Evolutionary conservation across 2,329 filamentous ascomycete species (phyloP), one percentile per base, ranked within the genome.

Genomic region (Zalaria obscura): DNA sequence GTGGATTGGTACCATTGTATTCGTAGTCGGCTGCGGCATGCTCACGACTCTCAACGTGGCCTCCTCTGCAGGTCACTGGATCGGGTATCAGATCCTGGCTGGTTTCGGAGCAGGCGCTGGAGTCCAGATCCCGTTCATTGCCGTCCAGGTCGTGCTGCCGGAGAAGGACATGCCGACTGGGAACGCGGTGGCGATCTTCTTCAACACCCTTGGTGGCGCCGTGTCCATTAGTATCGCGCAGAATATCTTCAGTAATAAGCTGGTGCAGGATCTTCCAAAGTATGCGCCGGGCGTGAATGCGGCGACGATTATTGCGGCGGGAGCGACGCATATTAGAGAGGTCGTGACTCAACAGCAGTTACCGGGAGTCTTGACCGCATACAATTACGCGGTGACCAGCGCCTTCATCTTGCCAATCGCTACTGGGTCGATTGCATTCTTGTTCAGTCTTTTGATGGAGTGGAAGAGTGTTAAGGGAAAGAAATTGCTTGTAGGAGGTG

Each of bases 391-490:
- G 0, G 57, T 85, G 32, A 68, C 68, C 1, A 59, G 68, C 43
- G 70, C 70, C 0, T 84, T 81, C 53, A 70, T 74, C 45, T 71
- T 83, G 6, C 70, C 67, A 1, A 61, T 80, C 5, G 69, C 71
- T 2, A 61, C 78, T 50, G 65, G 68, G 1, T 64, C 63, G 5
- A 42, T 78, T 6, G 69, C 67, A 3, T 63, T 80, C 9, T 32
- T 79, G 5, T 77, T 73, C 1, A 65, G 69, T 0, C 50, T 68
- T 1, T 60, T 64, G 5, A 69, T 83, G 50, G 72, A 83, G 60
- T 83, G 77, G 77, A 72, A 67, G 62, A 74, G 67, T 44, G 67
- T 76, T 25, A 76, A 73, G 52, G 71, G 70, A 4, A 73, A 70
- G 58, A 70, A 71, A 37, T 27, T 44, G 8, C 31, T 40, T 36